Base-by-base conservation (phyloP, 2,329 filamentous ascomycete genomes). In the Sclerotinia glacialis region DNA sequence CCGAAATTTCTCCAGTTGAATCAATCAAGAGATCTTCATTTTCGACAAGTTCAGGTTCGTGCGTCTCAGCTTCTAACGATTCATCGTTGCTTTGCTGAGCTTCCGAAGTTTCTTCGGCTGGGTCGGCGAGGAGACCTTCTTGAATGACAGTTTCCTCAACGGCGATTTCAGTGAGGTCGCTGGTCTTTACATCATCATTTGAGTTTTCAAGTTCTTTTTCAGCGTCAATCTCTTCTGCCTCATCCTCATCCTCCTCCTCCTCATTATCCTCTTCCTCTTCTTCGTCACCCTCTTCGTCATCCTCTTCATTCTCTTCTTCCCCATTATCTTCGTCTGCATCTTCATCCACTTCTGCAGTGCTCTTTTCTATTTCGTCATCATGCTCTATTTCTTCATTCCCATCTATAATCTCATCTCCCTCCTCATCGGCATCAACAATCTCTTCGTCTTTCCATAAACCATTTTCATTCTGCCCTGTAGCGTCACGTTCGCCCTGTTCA, bases 21-120 rank as follows among this genome's bases (percentile, higher is more conserved):
- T 31, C 75, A 72, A 16, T 73, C 65, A 69, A 28, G n/a, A 66
- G 9, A 61, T 61, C 65, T 61, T 74, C 69, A 26, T 71, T 65
- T 67, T 72, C 73, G 40, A 70, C 69, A 42, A 52, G 52, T 16
- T 37, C 31, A 1, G 52, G 14, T 34, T 67, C 65, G 21, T 73
- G 68, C 23, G 68, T 40, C 23, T 74, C 71, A 7, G 69, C 66
- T 26, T 53, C 68, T 9, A 72, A 67, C 16, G 7, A 21, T 21
- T 28, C 55, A 26, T 71, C 26, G 61, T 50, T 21, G 31, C 34
- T 65, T 54, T 64, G 46, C 12, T 67, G 56, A 8, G 18, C 31
- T 31, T 50, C 23, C 11, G 52, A 34, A 12, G 21, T 54, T 37
- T 54, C 28, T 54, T 54, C 52, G 14, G 28, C 44, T 21, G 56